Evolutionary conservation across 1,284 basidiomycete genomes (phyloP).

Genomic region (Irpex sp.): DNA sequence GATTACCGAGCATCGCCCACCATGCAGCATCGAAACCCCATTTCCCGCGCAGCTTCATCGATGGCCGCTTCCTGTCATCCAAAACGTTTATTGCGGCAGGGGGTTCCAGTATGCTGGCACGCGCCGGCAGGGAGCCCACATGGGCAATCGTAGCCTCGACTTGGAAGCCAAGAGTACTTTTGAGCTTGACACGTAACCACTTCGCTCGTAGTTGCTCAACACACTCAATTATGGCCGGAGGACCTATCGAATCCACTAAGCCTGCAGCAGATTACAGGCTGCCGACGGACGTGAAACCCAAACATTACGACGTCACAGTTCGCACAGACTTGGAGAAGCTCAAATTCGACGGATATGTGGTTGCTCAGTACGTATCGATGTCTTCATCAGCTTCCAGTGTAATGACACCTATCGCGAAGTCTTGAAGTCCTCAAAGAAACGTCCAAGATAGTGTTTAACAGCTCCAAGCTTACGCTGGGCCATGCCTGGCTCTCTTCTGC

Average conservation of each 20-base stretch:
- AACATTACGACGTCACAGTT: slow-evolving; percentile 83
- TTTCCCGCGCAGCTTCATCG: background rate
- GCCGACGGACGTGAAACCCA: slow-evolving; percentile 70
- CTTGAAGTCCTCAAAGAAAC: slow-evolving; percentile 72
- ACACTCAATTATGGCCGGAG: slow-evolving; percentile 6
- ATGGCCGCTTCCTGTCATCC: background rate
- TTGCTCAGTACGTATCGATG: slow-evolving; percentile 52
- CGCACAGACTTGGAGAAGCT: slow-evolving; percentile 79
- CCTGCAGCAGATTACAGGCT: slow-evolving; percentile 60
- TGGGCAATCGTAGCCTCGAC: background rate
- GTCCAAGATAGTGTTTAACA: slow-evolving; percentile 67
- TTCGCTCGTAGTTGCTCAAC: slow-evolving; percentile 6
- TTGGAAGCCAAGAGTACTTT: background rate
- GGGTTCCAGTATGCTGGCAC: background rate
- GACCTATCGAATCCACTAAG: background rate
- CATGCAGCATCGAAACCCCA: background rate
- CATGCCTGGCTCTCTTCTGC: slow-evolving; percentile 63
- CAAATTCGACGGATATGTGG: slow-evolving; percentile 76
- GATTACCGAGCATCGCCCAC: background rate
- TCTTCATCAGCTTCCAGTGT: background rate
- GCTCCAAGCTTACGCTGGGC: slow-evolving; percentile 67
- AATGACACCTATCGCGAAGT: slow-evolving; percentile 33
- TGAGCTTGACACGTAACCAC: background rate
- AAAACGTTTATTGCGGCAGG: background rate
- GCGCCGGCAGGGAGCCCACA: background rate